Percentiles rank a stretch among this genome's conserved stretches.
Conservation (phyloP, 345 rosid genomes). For the Acer negundo region DNA sequence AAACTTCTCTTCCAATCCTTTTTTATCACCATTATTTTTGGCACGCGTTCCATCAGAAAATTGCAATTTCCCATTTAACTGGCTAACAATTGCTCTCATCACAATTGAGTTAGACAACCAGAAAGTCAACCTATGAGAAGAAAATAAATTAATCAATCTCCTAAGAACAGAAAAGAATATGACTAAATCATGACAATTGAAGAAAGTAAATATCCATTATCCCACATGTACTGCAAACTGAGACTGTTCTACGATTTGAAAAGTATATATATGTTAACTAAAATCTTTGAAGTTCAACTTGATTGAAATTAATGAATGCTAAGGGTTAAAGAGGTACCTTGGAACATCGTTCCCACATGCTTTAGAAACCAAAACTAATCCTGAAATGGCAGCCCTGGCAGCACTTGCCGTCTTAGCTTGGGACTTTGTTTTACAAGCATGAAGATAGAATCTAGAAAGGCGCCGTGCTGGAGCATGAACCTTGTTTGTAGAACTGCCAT, state of each 20-base stretch:
- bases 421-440: constrained; percentile 60
- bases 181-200: constrained; percentile 11
- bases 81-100: constrained; percentile 66
- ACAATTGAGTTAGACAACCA: constrained; percentile 88
- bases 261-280: neutral
- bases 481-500: constrained; percentile 80
- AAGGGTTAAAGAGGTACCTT: constrained; percentile 48
- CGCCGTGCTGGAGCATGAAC: constrained; percentile 93
- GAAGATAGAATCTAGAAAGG: constrained; percentile 81
- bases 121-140: constrained; percentile 72
- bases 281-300: constrained; percentile 8
- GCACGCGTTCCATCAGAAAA: constrained; percentile 15
- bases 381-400: constrained; percentile 78
- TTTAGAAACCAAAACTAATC: constrained; percentile 82
- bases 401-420: constrained; percentile 59
- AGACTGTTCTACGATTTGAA: neutral
- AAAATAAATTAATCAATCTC: constrained; percentile 16
- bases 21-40: constrained; percentile 9
- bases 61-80: constrained; percentile 39
- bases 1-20: constrained; percentile 5
- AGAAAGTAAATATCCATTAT: neutral
- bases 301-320: constrained; percentile 4
- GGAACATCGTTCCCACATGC: constrained; percentile 97
- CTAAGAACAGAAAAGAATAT: neutral
- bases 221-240: constrained; percentile 4